phyloP scores from a whole-genome alignment of 1,139 yeast species.

The Taiozyma sp. region DNA sequence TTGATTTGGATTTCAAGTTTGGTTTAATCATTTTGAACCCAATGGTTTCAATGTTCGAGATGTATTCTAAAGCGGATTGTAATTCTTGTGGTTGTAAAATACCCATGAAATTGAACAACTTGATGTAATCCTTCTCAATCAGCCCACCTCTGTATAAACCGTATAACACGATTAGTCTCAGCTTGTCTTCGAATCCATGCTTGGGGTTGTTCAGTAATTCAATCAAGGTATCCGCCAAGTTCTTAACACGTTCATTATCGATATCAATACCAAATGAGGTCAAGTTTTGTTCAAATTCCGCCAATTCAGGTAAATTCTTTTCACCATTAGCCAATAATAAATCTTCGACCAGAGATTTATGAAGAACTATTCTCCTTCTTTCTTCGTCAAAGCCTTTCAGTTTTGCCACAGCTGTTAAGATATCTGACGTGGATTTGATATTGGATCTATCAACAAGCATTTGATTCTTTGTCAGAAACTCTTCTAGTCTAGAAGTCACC shows the following conservation, averaged over 20 bases:
- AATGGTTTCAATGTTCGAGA: conserved; percentile 58
- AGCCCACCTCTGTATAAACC: conserved; percentile 84
- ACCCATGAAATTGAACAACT: conserved; percentile 66
- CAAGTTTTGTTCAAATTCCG: conserved; percentile 71
- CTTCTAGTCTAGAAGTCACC: conserved; percentile 55
- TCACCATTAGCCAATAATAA: conserved; percentile 48
- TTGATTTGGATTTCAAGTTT: conserved; percentile 30
- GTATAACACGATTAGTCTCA: conserved; percentile 73
- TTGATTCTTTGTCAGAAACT: conserved; percentile 69
- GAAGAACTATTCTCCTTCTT: conserved; percentile 53
- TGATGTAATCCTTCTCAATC: conserved; percentile 64
- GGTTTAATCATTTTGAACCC: conserved; percentile 65
- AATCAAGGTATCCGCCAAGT: conserved; percentile 63
- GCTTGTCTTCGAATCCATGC: conserved; percentile 54
- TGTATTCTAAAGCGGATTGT: conserved; percentile 43
- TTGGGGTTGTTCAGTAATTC: conserved; percentile 48
- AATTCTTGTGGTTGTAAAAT: conserved; percentile 50
- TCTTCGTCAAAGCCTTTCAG: conserved; percentile 64
- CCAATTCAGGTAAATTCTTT: conserved; percentile 53
- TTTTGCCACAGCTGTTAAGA: conserved; percentile 62
- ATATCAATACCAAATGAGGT: conserved; percentile 68
- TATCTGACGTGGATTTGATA: conserved; percentile 55
- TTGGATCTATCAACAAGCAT: conserved; percentile 56
- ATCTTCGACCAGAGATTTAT: conserved; percentile 54
- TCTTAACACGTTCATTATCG: conserved; percentile 62